These are phyloP conservation scores for Phaffia rhodozyma DNA, from an alignment of 1,284 basidiomycete genomes.

Conservation along the genomic window DNA sequence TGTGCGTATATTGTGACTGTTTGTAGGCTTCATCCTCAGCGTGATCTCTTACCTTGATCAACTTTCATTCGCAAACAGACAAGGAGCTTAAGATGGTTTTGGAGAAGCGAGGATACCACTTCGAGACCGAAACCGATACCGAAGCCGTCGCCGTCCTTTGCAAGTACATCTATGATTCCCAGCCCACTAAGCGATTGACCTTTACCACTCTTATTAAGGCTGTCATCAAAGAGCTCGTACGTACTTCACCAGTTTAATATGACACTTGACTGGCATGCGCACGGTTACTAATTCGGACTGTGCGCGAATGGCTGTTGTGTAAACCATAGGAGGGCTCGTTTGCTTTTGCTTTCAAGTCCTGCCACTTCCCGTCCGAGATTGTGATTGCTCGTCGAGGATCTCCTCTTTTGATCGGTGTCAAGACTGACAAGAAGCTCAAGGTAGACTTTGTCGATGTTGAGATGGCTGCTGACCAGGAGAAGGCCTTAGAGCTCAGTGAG, in stretches of 20 bases:
- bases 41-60: neutral
- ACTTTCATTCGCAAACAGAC: constrained; percentile 25
- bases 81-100: constrained; percentile 82
- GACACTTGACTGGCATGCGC: no score
- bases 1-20: constrained; percentile 34
- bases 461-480: constrained; percentile 38
- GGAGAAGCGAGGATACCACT: constrained; percentile 89
- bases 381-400: constrained; percentile 95
- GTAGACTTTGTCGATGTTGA: constrained; percentile 99
- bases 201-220: constrained; percentile 92
- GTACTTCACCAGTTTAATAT: constrained; percentile 20
- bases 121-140: constrained; percentile 94
- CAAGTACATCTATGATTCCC: constrained; percentile 95
- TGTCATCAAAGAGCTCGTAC: constrained; percentile 80
- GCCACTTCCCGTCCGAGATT: constrained; percentile 90
- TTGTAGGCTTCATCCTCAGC: neutral
- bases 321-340: constrained; percentile 73
- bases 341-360: constrained; percentile 99
- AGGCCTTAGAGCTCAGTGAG: constrained; percentile 47
- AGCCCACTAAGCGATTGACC: constrained; percentile 72
- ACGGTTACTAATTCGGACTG: neutral
- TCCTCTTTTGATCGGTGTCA: constrained; percentile 93
- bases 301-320: neutral
- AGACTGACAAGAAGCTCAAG: constrained; percentile 99
- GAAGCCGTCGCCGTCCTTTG: constrained; percentile 92